phyloP scores from a whole-genome alignment of 2,329 filamentous ascomycete species.

The Fusarium lyarnte region DNA sequence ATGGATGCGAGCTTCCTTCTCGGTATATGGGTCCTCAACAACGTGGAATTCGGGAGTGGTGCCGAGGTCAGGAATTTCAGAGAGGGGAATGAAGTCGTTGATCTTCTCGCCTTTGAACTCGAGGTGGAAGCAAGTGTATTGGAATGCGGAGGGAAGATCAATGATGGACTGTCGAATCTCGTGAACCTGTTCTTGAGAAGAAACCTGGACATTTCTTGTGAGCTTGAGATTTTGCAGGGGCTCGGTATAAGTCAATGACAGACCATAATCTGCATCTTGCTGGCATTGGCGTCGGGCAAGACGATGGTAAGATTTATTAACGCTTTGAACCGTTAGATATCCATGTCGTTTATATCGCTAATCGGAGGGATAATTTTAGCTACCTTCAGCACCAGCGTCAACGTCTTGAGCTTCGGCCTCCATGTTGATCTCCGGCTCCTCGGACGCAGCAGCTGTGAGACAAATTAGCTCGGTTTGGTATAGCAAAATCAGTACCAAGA shows the following conservation, averaged over 20 bases:
- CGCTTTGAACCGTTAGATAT: slow-evolving; percentile 48
- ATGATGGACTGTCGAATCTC: slow-evolving; percentile 97
- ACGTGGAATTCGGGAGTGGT: slow-evolving; percentile 81
- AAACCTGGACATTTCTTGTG: slow-evolving; percentile 67
- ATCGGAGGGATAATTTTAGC: slow-evolving; percentile 1
- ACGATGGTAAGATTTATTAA: slow-evolving; percentile 76
- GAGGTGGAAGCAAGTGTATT: slow-evolving; percentile 98
- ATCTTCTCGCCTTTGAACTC: slow-evolving; percentile 88
- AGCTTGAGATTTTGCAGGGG: slow-evolving; percentile 16
- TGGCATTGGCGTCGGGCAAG: slow-evolving; percentile 77
- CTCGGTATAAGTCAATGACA: slow-evolving; percentile 45
- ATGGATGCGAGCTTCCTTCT: slow-evolving; percentile 97
- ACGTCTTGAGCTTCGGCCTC: slow-evolving; percentile 41
- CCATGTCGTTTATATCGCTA: slow-evolving; percentile 8
- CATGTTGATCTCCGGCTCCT: slow-evolving; percentile 41
- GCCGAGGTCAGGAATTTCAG: slow-evolving; percentile 83
- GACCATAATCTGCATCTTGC: slow-evolving; percentile 87
- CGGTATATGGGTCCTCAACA: slow-evolving; percentile 95
- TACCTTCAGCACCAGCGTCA: slow-evolving; percentile 50
- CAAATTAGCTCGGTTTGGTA: slow-evolving; percentile 11
- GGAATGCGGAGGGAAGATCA: slow-evolving; percentile 90
- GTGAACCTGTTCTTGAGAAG: slow-evolving; percentile 93
- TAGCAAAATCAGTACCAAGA: neutral
- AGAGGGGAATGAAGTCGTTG: slow-evolving; percentile 94
- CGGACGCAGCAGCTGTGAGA: slow-evolving; percentile 31